These are phyloP conservation scores for Aspergillus sp. DNA, from an alignment of 2,329 filamentous ascomycete species.

Conservation along the genomic window DNA sequence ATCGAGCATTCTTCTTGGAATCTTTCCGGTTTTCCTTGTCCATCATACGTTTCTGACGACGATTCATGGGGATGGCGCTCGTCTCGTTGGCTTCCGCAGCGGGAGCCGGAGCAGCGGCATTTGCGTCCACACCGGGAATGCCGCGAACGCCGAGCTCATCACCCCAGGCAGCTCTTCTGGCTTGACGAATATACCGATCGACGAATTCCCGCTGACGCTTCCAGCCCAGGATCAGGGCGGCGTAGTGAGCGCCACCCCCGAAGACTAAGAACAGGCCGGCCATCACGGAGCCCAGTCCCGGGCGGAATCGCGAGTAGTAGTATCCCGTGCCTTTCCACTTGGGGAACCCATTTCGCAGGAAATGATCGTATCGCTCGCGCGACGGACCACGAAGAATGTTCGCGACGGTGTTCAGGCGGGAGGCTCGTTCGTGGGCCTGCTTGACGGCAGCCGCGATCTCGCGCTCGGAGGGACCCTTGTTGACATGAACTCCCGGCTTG, in stretches of 20 bases:
- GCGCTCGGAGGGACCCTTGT: constrained; percentile 68
- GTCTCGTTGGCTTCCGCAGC: constrained; percentile 45
- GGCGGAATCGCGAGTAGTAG: constrained; percentile 93
- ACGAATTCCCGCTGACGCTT: constrained; percentile 90
- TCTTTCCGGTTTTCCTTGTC: constrained; percentile 75
- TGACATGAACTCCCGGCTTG: constrained; percentile 63
- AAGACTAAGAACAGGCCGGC: constrained; percentile 76
- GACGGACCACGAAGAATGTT: constrained; percentile 79
- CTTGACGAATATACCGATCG: constrained; percentile 86
- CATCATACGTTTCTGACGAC: constrained; percentile 83
- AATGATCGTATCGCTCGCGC: constrained; percentile 91
- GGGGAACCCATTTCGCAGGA: constrained; percentile 88
- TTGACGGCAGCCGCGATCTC: constrained; percentile 79
- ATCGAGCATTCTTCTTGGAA: constrained; percentile 50
- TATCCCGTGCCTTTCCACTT: constrained; percentile 97
- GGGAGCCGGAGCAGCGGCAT: constrained; percentile 38
- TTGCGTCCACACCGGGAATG: constrained; percentile 64
- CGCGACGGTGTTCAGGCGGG: constrained; percentile 78
- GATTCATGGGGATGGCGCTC: constrained; percentile 66
- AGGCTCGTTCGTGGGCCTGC: constrained; percentile 77
- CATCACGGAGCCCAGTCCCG: constrained; percentile 82
- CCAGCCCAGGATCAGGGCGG: constrained; percentile 80
- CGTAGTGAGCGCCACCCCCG: constrained; percentile 84
- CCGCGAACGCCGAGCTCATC: constrained; percentile 66
- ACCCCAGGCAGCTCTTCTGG: constrained; percentile 85